Base-by-base conservation (phyloP, 139 green algal species). In the Chlamydomonas eustigma region DNA sequence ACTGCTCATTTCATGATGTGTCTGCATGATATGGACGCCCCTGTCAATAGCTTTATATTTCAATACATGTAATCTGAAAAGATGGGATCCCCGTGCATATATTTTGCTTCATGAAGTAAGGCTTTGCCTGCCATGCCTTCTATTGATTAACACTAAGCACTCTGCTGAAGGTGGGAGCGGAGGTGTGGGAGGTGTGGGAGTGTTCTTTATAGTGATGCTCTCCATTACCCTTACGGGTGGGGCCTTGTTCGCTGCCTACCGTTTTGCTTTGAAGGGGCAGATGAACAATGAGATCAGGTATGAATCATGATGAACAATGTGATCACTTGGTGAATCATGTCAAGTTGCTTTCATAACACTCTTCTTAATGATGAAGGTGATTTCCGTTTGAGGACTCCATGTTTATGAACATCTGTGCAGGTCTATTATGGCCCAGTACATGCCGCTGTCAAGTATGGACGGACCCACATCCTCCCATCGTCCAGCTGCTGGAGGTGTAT, bases 161-260 rank as follows among this genome's bases (percentile, higher is more conserved):
- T n/a, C n/a, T n/a, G n/a, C n/a, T n/a, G n/a, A n/a, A n/a, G n/a
- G n/a, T n/a, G n/a, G n/a, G n/a, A 12, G 18, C 34, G 32, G 6
- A 24, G 66, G 66, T 44, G 66, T 39, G 30, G 66, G 66, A 39
- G 66, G 66, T 22, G 66, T 6, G 31, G 32, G 8, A 32, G 66
- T 73, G 32, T 73, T 73, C 32, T 39, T 39, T 34, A 73, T 73
- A 30, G 66, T 73, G 30, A 39, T 39, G 5, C 6, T 34, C 31
- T 51, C 66, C 4, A 73, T 50, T 39, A 25, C 32, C 66, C 12
- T 22, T 24, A 50, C 25, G 22, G 44, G 33, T 4, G 31, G 66
- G 6, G 6, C 50, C 22, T 51, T 76, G 70, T 58, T 28, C 44
- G 44, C 44, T 12, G 44, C 44, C 18, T 58, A 58, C 44, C 44